Base-by-base conservation (phyloP, 2,329 filamentous ascomycete species). In the Fusarium globosum region DNA sequence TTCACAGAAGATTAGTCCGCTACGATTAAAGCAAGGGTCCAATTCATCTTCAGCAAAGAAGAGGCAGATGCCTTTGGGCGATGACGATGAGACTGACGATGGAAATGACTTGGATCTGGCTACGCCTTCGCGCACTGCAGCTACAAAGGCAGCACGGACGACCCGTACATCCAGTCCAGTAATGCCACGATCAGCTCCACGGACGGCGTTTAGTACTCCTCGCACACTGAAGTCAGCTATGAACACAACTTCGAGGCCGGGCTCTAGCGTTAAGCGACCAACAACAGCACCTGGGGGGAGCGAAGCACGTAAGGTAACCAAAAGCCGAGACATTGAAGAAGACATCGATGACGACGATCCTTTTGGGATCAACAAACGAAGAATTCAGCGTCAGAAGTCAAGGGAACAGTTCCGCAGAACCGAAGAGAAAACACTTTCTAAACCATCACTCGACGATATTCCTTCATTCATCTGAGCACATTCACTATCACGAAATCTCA, bases 391-490 rank as follows among this genome's bases (percentile, higher is more conserved):
- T 21, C 74, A 79, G 52, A 78, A 79, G 58, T 80, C 81, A 10
- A 77, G 77, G 33, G 79, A 80, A 14, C 72, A 81, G 42, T 58
- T 78, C 7, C 77, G 74, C 55, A 79, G 64, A 26, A 38, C 62
- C 3, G 66, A 69, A 61, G 70, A 72, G 8, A 68, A 43, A 35
- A 48, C 65, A 28, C 45, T 71, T 5, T 18, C 67, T 16, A 78
- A 65, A 21, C 53, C 69, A 13, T 65, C 74, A 11, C 73, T 75
- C n/a, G 79, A 81, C 46, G 76, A 76, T n/a, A 83, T 84, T 66
- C 82, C 82, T 10, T 80, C 80, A 9, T 83, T 83, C 67, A 71
- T 82, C 68, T 83, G 70, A 81, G 41, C 49, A 49, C 28, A 16
- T 43, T 49, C 16, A 23, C 10, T 30, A 33, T 14, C 26, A 55